Evolutionary conservation across 495 filamentous ascomycete species (phyloP), one percentile per base, ranked within the genome.

Genomic region (Cercophora samala): DNA sequence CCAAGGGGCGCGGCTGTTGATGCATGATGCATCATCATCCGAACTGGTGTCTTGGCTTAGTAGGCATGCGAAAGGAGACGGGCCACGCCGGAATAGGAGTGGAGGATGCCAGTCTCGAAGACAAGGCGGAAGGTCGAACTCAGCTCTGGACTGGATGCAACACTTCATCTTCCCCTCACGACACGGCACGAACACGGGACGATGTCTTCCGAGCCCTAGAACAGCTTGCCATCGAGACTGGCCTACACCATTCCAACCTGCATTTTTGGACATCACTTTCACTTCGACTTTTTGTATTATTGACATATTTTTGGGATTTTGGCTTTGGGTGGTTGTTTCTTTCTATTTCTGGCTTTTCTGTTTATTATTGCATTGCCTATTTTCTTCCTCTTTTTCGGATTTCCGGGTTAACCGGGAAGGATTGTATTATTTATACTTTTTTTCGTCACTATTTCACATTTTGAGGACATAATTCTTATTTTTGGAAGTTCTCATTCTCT

Each of bases 21-120:
- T 46, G 37, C 37, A 22, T 13, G 13, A 23, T 58, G 25, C 29
- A 17, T 55, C 21, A 58, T 32, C 60, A n/a, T 68, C 62, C 62
- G 55, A 64, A 24, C 58, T 22, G 29, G 37, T 52, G 55, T 46
- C 58, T 59, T 55, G 58, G 46, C 52, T 62, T 46, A 2, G 37
- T 9, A 46, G 37, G 2, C 13, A 9, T 17, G 37, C 5, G 37
- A 46, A 17, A 9, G 37, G 37, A 17, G 19, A 63, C 26, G 4
- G 26, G 26, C 19, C 46, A 25, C 9, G 32, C 19, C 15, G 25
- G 25, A 22, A n/a, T 22, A 29, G 17, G 54, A 56, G 6, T 8
- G 22, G 54, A 61, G 26, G 26, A 6, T 29, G 26, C 8, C 26
- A 25, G 42, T 52, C 52, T n/a, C 26, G 59, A 42, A 24, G 60